Percentiles rank a stretch among this genome's conserved stretches.
phyloP scores from a whole-genome alignment of 495 filamentous ascomycete genomes.

The Aspergillus leporis region DNA sequence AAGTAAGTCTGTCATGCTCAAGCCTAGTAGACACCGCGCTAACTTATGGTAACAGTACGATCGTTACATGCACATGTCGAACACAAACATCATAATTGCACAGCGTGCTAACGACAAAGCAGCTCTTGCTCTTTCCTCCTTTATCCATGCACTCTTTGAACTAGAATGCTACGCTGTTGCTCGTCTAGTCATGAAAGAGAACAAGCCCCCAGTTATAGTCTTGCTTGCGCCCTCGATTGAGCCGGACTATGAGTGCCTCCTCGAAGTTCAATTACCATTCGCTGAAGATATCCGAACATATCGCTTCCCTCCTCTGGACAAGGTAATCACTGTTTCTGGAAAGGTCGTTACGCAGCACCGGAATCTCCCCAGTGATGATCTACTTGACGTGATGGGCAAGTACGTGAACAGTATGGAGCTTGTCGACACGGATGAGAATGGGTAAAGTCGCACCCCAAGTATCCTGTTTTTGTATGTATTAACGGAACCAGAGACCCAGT shows the following conservation, averaged over 20 bases:
- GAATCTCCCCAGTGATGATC: conserved; percentile 73
- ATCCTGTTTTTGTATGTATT: background rate
- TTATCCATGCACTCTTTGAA: conserved; percentile 87
- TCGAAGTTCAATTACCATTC: conserved; percentile 93
- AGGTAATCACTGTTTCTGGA: conserved; percentile 87
- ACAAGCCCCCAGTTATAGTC: conserved; percentile 72
- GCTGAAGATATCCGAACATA: conserved; percentile 88
- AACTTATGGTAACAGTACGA: conserved; percentile 61
- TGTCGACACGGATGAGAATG: conserved; percentile 66
- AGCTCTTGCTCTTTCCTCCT: conserved; percentile 78
- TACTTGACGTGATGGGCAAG: conserved; percentile 78
- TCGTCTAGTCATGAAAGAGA: conserved; percentile 79
- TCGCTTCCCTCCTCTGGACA: conserved; percentile 86
- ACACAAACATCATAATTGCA: conserved; percentile 69
- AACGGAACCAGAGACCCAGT: conserved; percentile 52
- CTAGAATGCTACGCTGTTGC: conserved; percentile 85
- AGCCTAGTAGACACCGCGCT: conserved; percentile 6
- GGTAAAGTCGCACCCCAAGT: conserved; percentile 44
- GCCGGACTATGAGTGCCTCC: conserved; percentile 79
- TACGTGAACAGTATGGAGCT: conserved; percentile 96
- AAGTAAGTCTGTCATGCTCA: conserved; percentile 47
- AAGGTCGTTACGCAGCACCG: conserved; percentile 80
- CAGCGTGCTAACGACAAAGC: conserved; percentile 73
- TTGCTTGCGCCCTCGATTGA: conserved; percentile 82
- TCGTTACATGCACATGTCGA: conserved; percentile 81